Conservation (phyloP, 352 stramenopile species). For the Elongisporangium undulatum region DNA sequence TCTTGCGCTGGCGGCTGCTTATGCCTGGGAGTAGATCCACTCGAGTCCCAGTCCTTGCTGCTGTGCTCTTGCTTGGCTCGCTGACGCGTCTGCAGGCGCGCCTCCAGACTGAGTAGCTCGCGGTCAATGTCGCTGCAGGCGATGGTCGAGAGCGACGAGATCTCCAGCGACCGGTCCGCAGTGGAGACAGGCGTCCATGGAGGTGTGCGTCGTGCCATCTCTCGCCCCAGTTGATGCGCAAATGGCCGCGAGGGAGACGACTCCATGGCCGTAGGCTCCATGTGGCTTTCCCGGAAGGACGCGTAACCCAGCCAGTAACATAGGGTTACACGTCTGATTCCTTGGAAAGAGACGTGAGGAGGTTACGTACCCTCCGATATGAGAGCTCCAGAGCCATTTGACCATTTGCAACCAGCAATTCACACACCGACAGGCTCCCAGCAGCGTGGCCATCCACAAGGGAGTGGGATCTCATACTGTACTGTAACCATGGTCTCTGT, state of each 20-base stretch:
- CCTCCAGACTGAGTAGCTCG: constrained; percentile 34
- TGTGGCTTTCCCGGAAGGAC: neutral
- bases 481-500: neutral
- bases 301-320: neutral
- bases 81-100: constrained; percentile 12
- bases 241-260: neutral
- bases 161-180: constrained; percentile 11
- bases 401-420: neutral
- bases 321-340: neutral
- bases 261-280: neutral
- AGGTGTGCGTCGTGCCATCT: neutral
- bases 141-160: constrained; percentile 21
- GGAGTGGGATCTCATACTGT: neutral
- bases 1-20: neutral
- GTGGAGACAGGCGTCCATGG: neutral
- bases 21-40: neutral
- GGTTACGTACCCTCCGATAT: neutral
- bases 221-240: neutral
- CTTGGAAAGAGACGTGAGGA: neutral
- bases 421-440: neutral
- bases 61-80: constrained; percentile 4
- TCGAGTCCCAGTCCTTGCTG: neutral
- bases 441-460: neutral
- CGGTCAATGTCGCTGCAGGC: constrained; percentile 38
- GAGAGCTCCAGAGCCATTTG: too few species aligned